These are phyloP conservation scores for Cercospora brassicicola DNA, from an alignment of 2,329 filamentous ascomycete species.

Conservation along the genomic window DNA sequence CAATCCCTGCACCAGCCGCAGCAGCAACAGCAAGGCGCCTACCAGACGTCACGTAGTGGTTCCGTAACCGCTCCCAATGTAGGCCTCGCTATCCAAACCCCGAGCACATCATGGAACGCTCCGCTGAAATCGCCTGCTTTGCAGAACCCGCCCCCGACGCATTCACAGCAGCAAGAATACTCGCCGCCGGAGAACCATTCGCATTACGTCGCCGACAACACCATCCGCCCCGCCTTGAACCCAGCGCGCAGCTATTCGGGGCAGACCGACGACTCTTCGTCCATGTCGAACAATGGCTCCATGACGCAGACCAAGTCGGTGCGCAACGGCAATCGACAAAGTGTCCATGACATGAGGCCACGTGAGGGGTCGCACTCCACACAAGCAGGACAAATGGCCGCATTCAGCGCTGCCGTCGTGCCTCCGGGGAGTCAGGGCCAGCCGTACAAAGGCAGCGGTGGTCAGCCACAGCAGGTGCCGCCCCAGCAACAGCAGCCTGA, in stretches of 20 bases:
- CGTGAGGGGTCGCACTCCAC: constrained; percentile 32
- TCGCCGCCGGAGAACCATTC: constrained; percentile 27
- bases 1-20: constrained; percentile 31
- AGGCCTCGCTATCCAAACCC: constrained; percentile 32
- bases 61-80: constrained; percentile 22
- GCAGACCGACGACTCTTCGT: constrained; percentile 33
- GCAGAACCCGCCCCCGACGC: constrained; percentile 20
- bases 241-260: constrained; percentile 36
- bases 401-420: constrained; percentile 49
- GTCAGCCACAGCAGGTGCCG: constrained; percentile 31
- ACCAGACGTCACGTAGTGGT: constrained; percentile 28
- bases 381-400: constrained; percentile 35
- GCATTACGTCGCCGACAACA: constrained; percentile 28
- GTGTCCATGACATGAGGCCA: constrained; percentile 35
- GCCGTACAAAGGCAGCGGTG: constrained; percentile 39
- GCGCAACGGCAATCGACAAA: constrained; percentile 36
- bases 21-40: constrained; percentile 24
- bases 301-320: constrained; percentile 32
- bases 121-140: constrained; percentile 12
- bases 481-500: constrained; percentile 32
- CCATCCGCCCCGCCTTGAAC: constrained; percentile 27
- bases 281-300: constrained; percentile 38
- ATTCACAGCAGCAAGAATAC: constrained; percentile 26
- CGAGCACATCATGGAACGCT: constrained; percentile 21
- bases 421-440: constrained; percentile 48